Base-by-base conservation (phyloP, 306 rosid species). In the Vigna angularis region DNA sequence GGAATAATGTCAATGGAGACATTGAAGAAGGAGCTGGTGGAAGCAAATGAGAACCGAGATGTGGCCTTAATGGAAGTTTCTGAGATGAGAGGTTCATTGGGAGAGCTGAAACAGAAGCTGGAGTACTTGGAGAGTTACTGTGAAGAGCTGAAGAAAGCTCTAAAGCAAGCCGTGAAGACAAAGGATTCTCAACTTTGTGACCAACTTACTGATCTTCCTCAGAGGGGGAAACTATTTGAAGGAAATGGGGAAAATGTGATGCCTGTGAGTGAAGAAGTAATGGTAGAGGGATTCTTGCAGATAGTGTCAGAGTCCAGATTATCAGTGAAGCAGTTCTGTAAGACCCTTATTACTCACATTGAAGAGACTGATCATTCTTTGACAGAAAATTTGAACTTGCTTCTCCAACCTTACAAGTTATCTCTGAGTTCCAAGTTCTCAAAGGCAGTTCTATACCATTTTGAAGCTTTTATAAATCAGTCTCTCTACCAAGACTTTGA, bases 211-310 rank as follows among this genome's bases (percentile, higher is more conserved):
- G 83, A 50, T 64, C 80, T 89, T 76, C 85, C 89, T 9, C 86
- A 74, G 17, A 82, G 86, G 66, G 93, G 83, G 24, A 84, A 86
- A 73, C 58, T 86, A n/a, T 70, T 34, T 7, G 84, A 83, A 17
- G 93, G 82, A 45, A 78, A 52, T 55, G 90, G 81, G 48, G 96
- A 86, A 55, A 91, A 91, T 42, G 49, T 22, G 49, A 87, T 87
- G 93, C 94, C 94, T 0, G 98, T 90, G 59, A 91, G 83, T 4
- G 83, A 89, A 77, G 98, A 91, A 81, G 97, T 76, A 53, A 91
- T 94, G 97, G 93, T 91, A 83, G 99, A 95, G 79, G 98, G 97
- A 26, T 93, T 95, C 88, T 87, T 93, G 86, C 97, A 93, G 87
- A 86, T 90, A 30, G 99, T 93, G 30, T 95, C 99, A 18, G 98